A percentile compares a stretch with the other conserved stretches of the same genome.
These are phyloP conservation scores for Phytophthora palmivora DNA, from an alignment of 352 stramenopile genomes.

Conservation along the genomic window DNA sequence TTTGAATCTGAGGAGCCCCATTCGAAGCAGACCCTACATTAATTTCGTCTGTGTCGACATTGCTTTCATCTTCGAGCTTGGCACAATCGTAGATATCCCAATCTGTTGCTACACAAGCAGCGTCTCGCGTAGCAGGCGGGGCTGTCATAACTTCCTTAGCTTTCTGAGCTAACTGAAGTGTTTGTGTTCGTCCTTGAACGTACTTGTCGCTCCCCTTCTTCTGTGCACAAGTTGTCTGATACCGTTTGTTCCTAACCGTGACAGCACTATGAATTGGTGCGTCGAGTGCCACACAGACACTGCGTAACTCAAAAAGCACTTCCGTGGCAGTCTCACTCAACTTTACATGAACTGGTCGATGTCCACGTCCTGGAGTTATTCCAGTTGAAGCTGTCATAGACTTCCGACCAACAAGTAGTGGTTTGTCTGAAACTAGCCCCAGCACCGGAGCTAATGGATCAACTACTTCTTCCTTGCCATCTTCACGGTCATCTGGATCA, in stretches of 20 bases:
- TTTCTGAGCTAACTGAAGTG: conserved; percentile 78
- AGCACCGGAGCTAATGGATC: conserved; percentile 10
- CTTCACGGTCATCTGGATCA: conserved; percentile 21
- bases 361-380: conserved; percentile 5
- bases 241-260: conserved; percentile 65
- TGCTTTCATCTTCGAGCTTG: conserved; percentile 36
- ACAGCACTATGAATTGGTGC: conserved; percentile 51
- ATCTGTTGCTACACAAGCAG: conserved; percentile 73
- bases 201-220: conserved; percentile 88
- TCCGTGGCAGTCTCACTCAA: conserved; percentile 68
- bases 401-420: conserved; percentile 15
- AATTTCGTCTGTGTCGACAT: conserved; percentile 37
- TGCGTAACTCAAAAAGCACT: conserved; percentile 71
- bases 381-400: conserved; percentile 4
- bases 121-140: conserved; percentile 77
- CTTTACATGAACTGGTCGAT: conserved; percentile 53
- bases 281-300: conserved; percentile 73
- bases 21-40: conserved; percentile 1
- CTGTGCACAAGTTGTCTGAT: conserved; percentile 62
- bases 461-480: conserved; percentile 20
- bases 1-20: conserved; percentile 7
- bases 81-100: conserved; percentile 90
- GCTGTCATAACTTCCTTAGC: conserved; percentile 87
- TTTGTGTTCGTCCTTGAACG: conserved; percentile 68
- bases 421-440: neutral